phyloP scores from a whole-genome alignment of 805 yeast species.

The Metschnikowia drakensbergensis region DNA sequence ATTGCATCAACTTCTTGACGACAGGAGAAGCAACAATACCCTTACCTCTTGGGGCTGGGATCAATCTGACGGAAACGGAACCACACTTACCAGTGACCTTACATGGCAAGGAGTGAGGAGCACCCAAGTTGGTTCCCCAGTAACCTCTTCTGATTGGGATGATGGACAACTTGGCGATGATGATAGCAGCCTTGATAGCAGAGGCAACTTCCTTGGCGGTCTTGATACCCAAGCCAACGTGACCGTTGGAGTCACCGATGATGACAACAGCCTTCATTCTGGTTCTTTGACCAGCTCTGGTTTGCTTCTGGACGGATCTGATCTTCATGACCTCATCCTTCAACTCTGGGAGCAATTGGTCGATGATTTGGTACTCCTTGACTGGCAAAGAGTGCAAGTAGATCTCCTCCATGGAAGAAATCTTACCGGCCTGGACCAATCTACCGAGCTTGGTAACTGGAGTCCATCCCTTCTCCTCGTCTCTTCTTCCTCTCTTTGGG shows the following conservation, averaged over 20 bases:
- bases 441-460: slow-evolving; percentile 99
- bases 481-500: slow-evolving; percentile 56
- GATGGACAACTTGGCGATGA: slow-evolving; percentile 97
- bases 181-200: slow-evolving; percentile 99
- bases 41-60: slow-evolving; percentile 99
- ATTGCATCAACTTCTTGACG: slow-evolving; percentile 96
- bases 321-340: slow-evolving; percentile 99
- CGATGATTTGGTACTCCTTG: slow-evolving; percentile 99
- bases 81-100: slow-evolving; percentile 99
- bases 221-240: slow-evolving; percentile 99
- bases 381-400: slow-evolving; percentile 99
- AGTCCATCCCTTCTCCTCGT: slow-evolving; percentile 98
- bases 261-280: slow-evolving; percentile 99
- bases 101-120: slow-evolving; percentile 97
- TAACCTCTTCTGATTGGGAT: slow-evolving; percentile 99
- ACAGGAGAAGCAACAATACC: slow-evolving; percentile 99
- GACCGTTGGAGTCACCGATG: slow-evolving; percentile 99
- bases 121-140: slow-evolving; percentile 99
- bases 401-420: slow-evolving; percentile 94
- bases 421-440: slow-evolving; percentile 98
- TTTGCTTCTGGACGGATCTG: slow-evolving; percentile 99
- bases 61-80: slow-evolving; percentile 96
- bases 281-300: slow-evolving; percentile 99
- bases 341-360: slow-evolving; percentile 90
- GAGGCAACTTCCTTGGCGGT: slow-evolving; percentile 99